Conservation (phyloP, 495 filamentous ascomycete genomes). For the Neurospora sp. region DNA sequence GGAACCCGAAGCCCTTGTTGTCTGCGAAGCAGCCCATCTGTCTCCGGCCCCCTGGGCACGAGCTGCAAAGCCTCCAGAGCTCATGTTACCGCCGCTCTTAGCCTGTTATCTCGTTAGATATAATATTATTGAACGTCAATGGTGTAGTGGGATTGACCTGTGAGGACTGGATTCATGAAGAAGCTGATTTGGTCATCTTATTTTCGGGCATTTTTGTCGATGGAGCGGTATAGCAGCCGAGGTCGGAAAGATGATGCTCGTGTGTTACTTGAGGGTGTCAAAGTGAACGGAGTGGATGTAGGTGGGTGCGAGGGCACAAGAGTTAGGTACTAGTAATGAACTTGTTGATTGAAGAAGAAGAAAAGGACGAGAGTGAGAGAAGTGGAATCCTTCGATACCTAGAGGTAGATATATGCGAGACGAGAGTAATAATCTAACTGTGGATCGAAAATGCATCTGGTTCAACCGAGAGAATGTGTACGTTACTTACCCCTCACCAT, state of each 20-base stretch:
- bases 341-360: background rate
- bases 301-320: background rate
- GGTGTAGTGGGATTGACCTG: background rate
- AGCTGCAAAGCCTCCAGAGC: background rate
- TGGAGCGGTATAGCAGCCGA: background rate
- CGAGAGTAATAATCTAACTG: background rate
- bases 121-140: background rate
- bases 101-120: background rate
- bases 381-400: background rate
- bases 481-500: background rate
- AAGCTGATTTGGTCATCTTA: background rate
- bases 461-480: background rate
- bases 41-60: background rate
- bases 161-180: background rate
- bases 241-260: background rate
- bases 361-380: background rate
- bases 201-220: background rate
- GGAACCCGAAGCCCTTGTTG: background rate
- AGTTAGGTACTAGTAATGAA: background rate
- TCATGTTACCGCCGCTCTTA: slow-evolving; percentile 3
- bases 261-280: background rate
- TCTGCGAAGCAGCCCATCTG: background rate
- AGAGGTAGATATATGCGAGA: background rate
- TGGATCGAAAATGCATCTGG: background rate
- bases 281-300: background rate